Conservation (phyloP, 2,329 filamentous ascomycete genomes). For the Exophiala phaeomuriformis region DNA sequence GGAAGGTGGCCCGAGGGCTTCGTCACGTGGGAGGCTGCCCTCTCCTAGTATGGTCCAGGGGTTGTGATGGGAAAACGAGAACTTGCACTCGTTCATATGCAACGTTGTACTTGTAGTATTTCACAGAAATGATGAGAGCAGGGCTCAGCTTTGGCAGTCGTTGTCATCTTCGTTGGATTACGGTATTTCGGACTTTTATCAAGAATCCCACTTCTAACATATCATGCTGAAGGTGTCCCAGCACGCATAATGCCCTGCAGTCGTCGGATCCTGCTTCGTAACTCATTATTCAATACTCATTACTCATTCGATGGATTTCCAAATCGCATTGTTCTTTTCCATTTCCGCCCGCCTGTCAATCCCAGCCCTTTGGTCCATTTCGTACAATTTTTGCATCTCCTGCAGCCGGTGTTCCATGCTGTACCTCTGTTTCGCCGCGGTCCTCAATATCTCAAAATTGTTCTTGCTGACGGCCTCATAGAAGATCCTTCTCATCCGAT, state of each 20-base stretch:
- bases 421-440: constrained; percentile 51
- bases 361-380: constrained; percentile 53
- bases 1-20: constrained; percentile 10
- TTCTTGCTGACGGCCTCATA: constrained; percentile 56
- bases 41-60: neutral
- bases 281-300: constrained; percentile 13
- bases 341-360: constrained; percentile 46
- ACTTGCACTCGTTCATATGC: no score
- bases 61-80: no score
- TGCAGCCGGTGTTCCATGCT: constrained; percentile 55
- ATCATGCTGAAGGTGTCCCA: no score
- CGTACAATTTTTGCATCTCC: constrained; percentile 47
- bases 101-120: no score
- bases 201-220: no score
- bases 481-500: constrained; percentile 70
- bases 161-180: neutral
- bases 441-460: constrained; percentile 60
- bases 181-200: neutral
- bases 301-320: constrained; percentile 46
- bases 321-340: constrained; percentile 44
- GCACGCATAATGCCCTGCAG: neutral
- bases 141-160: neutral
- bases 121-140: neutral
- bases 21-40: constrained; percentile 9
- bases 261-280: neutral